Percentiles rank a stretch among this genome's conserved stretches.
Conservation (phyloP, 2,329 filamentous ascomycete genomes). For the Penicillium sp. region DNA sequence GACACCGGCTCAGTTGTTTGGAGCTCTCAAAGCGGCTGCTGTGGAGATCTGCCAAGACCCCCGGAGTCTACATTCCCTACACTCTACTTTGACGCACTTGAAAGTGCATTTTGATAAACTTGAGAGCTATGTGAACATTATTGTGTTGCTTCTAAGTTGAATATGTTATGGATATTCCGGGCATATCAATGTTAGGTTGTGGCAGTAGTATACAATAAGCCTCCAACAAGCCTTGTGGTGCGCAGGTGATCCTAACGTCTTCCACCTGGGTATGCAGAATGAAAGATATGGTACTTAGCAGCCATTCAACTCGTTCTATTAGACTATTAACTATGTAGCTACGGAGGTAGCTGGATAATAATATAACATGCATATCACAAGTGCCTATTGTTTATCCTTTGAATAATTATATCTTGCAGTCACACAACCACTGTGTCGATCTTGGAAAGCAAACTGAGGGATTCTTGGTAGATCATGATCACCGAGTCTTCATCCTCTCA, state of each 20-base stretch:
- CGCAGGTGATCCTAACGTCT: not conserved
- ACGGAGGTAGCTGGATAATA: not conserved
- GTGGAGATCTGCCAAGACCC: constrained; percentile 26
- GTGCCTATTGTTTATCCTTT: not conserved
- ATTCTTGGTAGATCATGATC: not conserved
- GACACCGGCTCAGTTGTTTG: constrained; percentile 21
- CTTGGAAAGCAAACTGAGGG: not conserved
- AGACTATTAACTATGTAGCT: not conserved
- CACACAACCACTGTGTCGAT: not conserved
- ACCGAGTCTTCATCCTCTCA: not conserved
- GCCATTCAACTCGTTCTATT: no score
- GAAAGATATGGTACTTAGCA: no score
- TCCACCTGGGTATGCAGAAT: no score
- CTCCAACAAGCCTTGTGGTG: not conserved
- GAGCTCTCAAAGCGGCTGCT: constrained; percentile 18
- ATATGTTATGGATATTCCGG: not conserved
- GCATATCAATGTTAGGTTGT: not conserved
- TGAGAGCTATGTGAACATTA: not conserved
- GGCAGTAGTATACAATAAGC: not conserved
- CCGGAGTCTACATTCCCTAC: constrained; percentile 4
- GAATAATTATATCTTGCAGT: not conserved
- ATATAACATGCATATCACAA: not conserved
- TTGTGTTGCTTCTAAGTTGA: not conserved
- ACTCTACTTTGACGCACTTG: not conserved
- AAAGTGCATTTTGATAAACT: not conserved